Base-by-base conservation (phyloP, 2,329 filamentous ascomycete species). In the Chaetomium globosum region DNA sequence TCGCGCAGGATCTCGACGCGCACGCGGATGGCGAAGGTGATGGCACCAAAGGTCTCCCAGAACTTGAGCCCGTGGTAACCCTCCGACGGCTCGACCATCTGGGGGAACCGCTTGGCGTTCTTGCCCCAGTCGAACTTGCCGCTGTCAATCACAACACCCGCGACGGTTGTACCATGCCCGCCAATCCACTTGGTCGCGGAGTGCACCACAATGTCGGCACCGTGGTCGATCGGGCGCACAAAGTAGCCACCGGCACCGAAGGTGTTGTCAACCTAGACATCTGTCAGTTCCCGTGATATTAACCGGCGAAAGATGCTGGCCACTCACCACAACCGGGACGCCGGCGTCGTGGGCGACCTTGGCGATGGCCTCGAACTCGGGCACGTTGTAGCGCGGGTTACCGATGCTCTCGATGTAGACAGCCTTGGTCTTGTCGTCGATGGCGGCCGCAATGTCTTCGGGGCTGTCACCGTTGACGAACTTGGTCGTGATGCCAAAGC, bases 141-240 rank as follows among this genome's bases (percentile, higher is more conserved):
- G 70, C 89, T 87, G 80, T 97, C 93, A 69, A 97, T 82, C 39
- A 97, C 85, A 52, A 97, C 85, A 67, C 93, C 93, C 65, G 85
- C 93, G 70, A 97, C 91, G 30, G 93, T 97, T 49, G 93, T 96
- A 67, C 93, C 94, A 78, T 98, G 94, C 51, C 93, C 93, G 64
- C 93, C 93, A 68, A 98, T 97, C 93, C 93, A 97, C 79, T 97
- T 97, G 65, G 93, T 97, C 12, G 93, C 93, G 48, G 91, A 95
- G 83, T 97, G 93, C 28, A 97, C 91, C 60, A 97, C 89, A 67
- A 97, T 97, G 75, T 97, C 93, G 69, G 91, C 93, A 63, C 93
- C 93, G 77, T 96, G 90, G 28, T 93, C 89, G 73, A 97, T 94
- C 49, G 93, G 93, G 7, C 90, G 87, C 71, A 89, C 82, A 77